phyloP scores from a whole-genome alignment of 768 basidiomycete genomes.

The Hericium erinaceus region DNA sequence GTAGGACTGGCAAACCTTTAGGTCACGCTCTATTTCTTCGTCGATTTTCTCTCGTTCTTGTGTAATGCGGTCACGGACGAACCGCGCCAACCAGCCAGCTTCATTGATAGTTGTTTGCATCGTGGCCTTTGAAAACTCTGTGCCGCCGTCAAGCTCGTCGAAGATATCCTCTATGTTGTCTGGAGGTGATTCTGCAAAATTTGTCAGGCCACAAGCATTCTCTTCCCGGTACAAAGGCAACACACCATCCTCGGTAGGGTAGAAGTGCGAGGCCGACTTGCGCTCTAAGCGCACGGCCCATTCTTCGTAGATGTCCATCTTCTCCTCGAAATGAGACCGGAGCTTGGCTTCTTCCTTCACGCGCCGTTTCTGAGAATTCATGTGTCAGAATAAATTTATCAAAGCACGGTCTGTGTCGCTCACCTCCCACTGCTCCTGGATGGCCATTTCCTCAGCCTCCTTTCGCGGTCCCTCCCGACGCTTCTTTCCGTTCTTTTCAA shows the following conservation, averaged over 20 bases:
- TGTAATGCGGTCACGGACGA: constrained; percentile 38
- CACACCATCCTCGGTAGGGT: constrained; percentile 14
- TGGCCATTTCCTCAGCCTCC: constrained; percentile 56
- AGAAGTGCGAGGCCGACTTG: constrained; percentile 35
- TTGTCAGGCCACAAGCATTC: neutral
- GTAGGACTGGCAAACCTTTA: constrained; percentile 43
- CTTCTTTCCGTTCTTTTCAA: constrained; percentile 39
- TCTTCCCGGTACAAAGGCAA: neutral
- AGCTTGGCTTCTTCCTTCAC: constrained; percentile 52
- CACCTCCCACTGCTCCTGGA: constrained; percentile 67
- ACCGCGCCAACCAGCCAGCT: constrained; percentile 55
- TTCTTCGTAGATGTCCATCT: constrained; percentile 40
- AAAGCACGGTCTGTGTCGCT: neutral
- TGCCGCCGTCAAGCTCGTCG: constrained; percentile 54
- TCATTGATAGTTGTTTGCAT: constrained; percentile 31
- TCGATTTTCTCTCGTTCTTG: constrained; percentile 39
- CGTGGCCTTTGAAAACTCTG: constrained; percentile 34
- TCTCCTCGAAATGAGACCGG: constrained; percentile 47
- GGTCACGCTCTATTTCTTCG: constrained; percentile 62
- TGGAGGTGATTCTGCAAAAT: constrained; percentile 19
- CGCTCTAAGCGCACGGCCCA: constrained; percentile 58
- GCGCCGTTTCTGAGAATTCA: constrained; percentile 38
- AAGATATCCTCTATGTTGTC: constrained; percentile 38
- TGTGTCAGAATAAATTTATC: neutral
- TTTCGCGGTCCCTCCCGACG: constrained; percentile 52